A percentile compares a stretch with the other conserved stretches of the same genome.
phyloP scores from a whole-genome alignment of 257 asterid species.

The Leonotis leonurus region DNA sequence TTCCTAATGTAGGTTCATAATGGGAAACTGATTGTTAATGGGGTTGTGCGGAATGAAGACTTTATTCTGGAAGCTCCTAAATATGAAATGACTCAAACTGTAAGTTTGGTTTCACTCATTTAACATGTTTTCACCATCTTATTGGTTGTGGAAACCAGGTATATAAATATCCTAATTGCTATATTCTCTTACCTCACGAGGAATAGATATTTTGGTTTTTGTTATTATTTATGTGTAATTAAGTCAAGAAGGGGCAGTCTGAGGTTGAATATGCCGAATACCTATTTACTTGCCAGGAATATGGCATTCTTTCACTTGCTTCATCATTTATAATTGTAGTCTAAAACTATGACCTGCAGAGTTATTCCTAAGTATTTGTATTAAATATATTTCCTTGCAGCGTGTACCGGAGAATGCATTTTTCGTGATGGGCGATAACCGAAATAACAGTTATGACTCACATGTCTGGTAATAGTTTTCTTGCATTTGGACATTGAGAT shows the following conservation, averaged over 20 bases:
- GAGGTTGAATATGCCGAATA: not conserved
- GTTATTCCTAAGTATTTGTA: not conserved
- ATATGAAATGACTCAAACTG: constrained; percentile 74
- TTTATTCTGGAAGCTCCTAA: constrained; percentile 72
- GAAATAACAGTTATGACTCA: constrained; percentile 91
- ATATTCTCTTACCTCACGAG: not conserved
- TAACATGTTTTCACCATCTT: not conserved
- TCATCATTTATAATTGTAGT: not conserved
- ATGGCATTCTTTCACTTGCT: not conserved
- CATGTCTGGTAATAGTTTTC: constrained; percentile 68
- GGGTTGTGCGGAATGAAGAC: constrained; percentile 65
- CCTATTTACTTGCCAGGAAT: not conserved
- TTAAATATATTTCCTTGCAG: constrained; percentile 35
- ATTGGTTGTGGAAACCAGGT: not conserved
- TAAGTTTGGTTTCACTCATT: constrained; percentile 28
- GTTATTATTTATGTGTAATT: not conserved
- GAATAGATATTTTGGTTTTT: not conserved
- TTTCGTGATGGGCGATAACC: constrained; percentile 94
- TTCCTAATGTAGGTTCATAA: constrained; percentile 63
- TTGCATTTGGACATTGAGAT: constrained; percentile 10
- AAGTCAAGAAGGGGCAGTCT: not conserved
- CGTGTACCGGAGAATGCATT: constrained; percentile 70
- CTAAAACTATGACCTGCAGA: not conserved
- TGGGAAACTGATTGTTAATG: constrained; percentile 87
- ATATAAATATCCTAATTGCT: not conserved